Conservation (phyloP, 345 rosid species). For the Clarkia xantiana region DNA sequence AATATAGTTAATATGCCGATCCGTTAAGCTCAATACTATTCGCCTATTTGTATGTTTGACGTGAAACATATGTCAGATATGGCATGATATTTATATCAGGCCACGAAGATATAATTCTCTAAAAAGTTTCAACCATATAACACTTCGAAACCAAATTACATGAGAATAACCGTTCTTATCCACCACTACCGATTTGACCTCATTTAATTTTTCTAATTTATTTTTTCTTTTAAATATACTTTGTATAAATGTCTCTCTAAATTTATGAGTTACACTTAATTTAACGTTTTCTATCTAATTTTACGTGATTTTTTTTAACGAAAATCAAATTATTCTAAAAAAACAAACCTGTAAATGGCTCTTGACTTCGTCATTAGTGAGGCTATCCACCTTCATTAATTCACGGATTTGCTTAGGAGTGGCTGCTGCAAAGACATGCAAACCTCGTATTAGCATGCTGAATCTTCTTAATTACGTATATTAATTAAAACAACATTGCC, state of each 20-base stretch:
- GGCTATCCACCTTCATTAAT: slow-evolving; percentile 90
- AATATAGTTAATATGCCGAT: no score
- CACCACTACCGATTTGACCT: no score
- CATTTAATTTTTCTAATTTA: no score
- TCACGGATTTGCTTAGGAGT: slow-evolving; percentile 96
- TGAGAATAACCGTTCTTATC: no score
- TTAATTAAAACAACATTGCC: neutral
- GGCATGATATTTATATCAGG: no score
- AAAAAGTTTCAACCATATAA: no score
- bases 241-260: neutral
- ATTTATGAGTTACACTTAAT: neutral
- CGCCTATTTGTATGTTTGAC: no score
- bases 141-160: no score
- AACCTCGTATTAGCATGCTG: neutral
- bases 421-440: slow-evolving; percentile 37
- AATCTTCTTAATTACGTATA: slow-evolving; percentile 3
- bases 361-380: slow-evolving; percentile 92
- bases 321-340: neutral
- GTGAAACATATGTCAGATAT: no score
- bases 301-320: no score
- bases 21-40: no score
- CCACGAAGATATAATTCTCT: no score
- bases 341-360: slow-evolving; percentile 86
- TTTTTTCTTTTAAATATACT: neutral
- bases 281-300: neutral